Evolutionary conservation across 805 yeast genomes (phyloP).

Genomic region (Sporopachydermia quercuum): DNA sequence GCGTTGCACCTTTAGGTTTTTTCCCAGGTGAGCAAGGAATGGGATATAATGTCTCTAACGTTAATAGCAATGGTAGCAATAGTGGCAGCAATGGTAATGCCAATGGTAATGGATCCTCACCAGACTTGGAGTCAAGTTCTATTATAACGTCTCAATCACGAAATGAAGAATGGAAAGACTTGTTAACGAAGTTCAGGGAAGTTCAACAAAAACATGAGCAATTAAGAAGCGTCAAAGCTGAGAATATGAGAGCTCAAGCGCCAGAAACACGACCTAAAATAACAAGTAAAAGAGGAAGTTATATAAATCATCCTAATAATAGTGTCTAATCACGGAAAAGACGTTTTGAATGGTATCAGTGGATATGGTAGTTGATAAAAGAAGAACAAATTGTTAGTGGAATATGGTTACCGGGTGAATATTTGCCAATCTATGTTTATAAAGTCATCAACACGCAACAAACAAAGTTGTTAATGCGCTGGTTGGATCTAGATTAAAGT

Average conservation of each 20-base stretch:
- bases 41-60: background rate
- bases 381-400: too few relatives aligned
- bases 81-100: background rate
- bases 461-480: too few relatives aligned
- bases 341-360: too few relatives aligned
- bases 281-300: background rate
- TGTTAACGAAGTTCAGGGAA: constrained; percentile 23
- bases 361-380: too few relatives aligned
- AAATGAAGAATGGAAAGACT: constrained; percentile 13
- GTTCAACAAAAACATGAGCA: constrained; percentile 24
- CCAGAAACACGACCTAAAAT: background rate
- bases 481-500: too few relatives aligned
- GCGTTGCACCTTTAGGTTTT: constrained; percentile 10
- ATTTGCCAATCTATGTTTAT: too few relatives aligned
- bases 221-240: constrained; percentile 5
- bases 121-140: constrained; percentile 5
- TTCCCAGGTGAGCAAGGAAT: background rate
- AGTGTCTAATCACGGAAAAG: too few relatives aligned
- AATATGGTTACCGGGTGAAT: too few relatives aligned
- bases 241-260: background rate
- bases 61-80: background rate
- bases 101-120: background rate
- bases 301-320: background rate
- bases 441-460: too few relatives aligned
- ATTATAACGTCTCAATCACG: constrained; percentile 11